Evolutionary conservation across 148 eudicot genomes (phyloP), one percentile per base, ranked within the genome.

Genomic region (Rheum nobile): DNA sequence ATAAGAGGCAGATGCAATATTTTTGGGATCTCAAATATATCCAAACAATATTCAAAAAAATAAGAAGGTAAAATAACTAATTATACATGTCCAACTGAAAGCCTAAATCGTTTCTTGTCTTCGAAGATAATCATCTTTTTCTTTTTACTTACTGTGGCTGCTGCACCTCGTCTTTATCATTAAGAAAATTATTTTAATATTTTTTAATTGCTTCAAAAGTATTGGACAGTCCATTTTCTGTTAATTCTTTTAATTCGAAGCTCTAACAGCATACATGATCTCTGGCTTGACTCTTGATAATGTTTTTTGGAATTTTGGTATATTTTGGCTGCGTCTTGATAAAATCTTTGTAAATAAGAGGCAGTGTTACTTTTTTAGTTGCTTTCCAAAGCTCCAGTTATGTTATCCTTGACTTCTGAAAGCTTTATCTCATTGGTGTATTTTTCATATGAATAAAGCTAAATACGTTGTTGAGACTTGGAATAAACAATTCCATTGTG

Each of bases 371-470:
- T 17, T 4, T 46, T 14, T 46, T 14, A 46, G 16, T 13, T 46
- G 52, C 52, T 46, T 46, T 46, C 17, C 52, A 0, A 4, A 2
- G 52, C 52, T 46, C 52, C 19, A 2, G 0, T 42, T 29, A 55
- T 79, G 82, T 34, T 74, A 65, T 81, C 94, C 92, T 91, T 88
- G 74, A 94, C 81, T 4, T 38, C 14, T 57, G 19, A 13, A 74
- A 93, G 98, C 98, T 84, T 79, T 94, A 69, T 94, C 98, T 24
- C 97, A 91, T 82, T 94, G 98, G 98, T 94, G 98, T 83, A 91
- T 94, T 12, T 91, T 94, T 80, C 98, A 94, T 75, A 91, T 94
- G 97, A 85, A 86, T 85, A 91, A 93, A 76, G 92, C 98, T 50
- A 92, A 83, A 80, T 81, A 82, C 77, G 97, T 92, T 77, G 98